phyloP scores from a whole-genome alignment of 2,329 filamentous ascomycete species.

The Aspergillus quadrilineatus region DNA sequence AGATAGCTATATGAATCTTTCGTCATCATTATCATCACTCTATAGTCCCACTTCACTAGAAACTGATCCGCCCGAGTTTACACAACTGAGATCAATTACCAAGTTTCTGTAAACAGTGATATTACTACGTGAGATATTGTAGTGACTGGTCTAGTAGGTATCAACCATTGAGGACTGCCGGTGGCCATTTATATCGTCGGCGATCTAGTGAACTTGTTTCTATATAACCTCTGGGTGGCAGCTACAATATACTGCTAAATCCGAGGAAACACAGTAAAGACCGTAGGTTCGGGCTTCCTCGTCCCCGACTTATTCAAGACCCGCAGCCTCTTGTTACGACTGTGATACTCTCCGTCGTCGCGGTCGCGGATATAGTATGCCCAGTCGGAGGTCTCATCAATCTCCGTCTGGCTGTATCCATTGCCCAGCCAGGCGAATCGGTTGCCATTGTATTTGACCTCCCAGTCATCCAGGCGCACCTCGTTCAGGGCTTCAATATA shows the following conservation, averaged over 20 bases:
- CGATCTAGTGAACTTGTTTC: no score
- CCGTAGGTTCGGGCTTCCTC: neutral
- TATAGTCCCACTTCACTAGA: no score
- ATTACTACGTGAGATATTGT: no score
- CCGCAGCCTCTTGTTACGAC: constrained; percentile 10
- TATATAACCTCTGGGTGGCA: no score
- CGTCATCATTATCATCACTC: no score
- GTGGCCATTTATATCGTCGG: no score
- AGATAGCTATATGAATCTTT: no score
- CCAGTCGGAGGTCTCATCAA: constrained; percentile 17
- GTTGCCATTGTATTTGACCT: constrained; percentile 17
- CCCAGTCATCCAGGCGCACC: constrained; percentile 24
- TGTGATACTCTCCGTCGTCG: constrained; percentile 15
- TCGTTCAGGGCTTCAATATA: constrained; percentile 22
- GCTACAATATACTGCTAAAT: neutral
- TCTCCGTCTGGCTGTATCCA: constrained; percentile 19
- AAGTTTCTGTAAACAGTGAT: no score
- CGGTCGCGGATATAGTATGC: constrained; percentile 26
- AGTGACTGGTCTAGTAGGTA: no score
- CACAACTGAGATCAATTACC: no score
- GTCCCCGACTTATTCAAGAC: constrained; percentile 2
- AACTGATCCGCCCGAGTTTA: no score
- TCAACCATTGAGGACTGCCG: no score
- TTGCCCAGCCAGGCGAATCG: constrained; percentile 24
- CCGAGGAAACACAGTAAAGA: constrained; percentile 1